Conservation (phyloP, 257 asterid genomes). For the Nicotiana benthamiana region DNA sequence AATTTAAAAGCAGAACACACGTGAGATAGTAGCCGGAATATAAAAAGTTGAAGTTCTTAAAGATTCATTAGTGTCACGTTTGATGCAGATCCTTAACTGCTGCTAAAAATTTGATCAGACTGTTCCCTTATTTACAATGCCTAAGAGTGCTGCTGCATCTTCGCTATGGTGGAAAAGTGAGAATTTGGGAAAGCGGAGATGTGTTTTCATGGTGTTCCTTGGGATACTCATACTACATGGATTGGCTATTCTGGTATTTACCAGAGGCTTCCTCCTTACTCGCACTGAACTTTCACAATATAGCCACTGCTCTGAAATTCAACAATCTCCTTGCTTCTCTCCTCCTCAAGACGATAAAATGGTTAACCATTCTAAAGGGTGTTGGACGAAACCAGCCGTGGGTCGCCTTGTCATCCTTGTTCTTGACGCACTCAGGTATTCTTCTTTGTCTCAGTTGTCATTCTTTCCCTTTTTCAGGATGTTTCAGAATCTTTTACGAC, state of each 20-base stretch:
- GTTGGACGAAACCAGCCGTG: slow-evolving; percentile 83
- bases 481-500: too few relatives aligned
- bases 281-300: slow-evolving; percentile 78
- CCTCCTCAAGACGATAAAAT: slow-evolving; percentile 21
- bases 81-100: not conserved
- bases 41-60: not conserved
- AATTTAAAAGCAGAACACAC: too few relatives aligned
- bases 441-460: not conserved
- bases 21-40: too few relatives aligned
- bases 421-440: slow-evolving; percentile 86
- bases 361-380: slow-evolving; percentile 25
- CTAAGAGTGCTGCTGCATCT: not conserved
- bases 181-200: slow-evolving; percentile 40
- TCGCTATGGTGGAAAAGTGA: slow-evolving; percentile 23
- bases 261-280: slow-evolving; percentile 91
- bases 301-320: slow-evolving; percentile 66
- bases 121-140: not conserved
- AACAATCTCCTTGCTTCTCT: slow-evolving; percentile 59
- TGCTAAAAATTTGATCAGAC: not conserved
- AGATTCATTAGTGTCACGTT: not conserved
- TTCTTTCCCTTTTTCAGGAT: too few relatives aligned
- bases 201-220: slow-evolving; percentile 45
- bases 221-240: slow-evolving; percentile 58
- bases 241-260: slow-evolving; percentile 56
- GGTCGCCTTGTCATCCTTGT: slow-evolving; percentile 73